Percentiles rank a stretch among this genome's conserved stretches.
Evolutionary conservation across 2,329 filamentous ascomycete species (phyloP).

Genomic region (Fusarium sororula): DNA sequence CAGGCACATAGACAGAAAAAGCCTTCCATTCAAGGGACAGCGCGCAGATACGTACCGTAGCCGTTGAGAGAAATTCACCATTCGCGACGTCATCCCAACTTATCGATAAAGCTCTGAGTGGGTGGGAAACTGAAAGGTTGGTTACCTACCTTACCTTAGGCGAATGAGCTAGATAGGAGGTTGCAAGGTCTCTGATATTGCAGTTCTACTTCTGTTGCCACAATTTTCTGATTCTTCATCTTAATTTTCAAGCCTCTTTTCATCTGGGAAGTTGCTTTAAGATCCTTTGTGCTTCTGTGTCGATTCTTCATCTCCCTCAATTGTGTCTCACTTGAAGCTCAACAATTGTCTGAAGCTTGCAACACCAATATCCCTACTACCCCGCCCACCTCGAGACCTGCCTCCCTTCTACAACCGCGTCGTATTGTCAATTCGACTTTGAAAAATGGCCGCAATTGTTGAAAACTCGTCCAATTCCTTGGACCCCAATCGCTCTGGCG

Average conservation of each 20-base stretch:
- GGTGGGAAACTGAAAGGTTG: conserved; percentile 17
- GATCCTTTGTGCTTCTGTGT: conserved; percentile 8
- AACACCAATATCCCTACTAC: conserved; percentile 36
- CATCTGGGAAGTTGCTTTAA: conserved; percentile 5
- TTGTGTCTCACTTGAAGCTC: conserved; percentile 38
- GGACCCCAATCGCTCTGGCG: conserved; percentile 47
- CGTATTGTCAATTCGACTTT: conserved; percentile 8
- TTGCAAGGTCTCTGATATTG: conserved; percentile 39
- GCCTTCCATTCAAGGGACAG: conserved; percentile 24
- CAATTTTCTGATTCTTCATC: conserved; percentile 24
- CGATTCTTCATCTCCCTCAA: conserved; percentile 17
- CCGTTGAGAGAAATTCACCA: conserved; percentile 37
- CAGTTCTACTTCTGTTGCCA: conserved; percentile 27
- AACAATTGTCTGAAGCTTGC: conserved; percentile 34
- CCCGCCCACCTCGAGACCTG: conserved; percentile 27
- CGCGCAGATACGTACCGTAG: conserved; percentile 32
- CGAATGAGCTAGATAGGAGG: conserved; percentile 33
- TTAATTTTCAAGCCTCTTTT: conserved; percentile 28
- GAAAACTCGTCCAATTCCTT: conserved; percentile 58
- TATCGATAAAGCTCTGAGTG: conserved; percentile 44
- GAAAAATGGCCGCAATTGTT: conserved; percentile 48
- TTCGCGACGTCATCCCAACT: conserved; percentile 41
- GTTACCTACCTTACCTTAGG: conserved; percentile 8
- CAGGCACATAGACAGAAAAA: conserved; percentile 6
- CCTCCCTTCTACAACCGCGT: conserved; percentile 27